Percentiles rank a stretch among this genome's conserved stretches.
Evolutionary conservation across 2,329 filamentous ascomycete genomes (phyloP).

Genomic region (Mycosphaerella arachidis): DNA sequence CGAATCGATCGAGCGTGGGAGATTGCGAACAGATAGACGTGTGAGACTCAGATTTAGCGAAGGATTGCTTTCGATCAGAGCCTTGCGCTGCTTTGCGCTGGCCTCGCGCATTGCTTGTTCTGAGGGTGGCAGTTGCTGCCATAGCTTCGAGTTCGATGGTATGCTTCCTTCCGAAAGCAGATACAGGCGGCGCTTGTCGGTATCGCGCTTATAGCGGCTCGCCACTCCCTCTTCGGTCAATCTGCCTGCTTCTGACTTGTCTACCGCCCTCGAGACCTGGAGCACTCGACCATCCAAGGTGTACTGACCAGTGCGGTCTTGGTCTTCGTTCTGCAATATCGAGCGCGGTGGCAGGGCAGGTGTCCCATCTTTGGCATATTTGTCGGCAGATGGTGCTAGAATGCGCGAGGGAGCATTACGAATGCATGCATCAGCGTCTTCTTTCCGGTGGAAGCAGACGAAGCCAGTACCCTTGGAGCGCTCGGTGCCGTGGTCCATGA

Average conservation of each 20-base stretch:
- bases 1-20: slow-evolving; percentile 75
- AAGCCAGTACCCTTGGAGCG: slow-evolving; percentile 89
- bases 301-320: slow-evolving; percentile 78
- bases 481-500: slow-evolving; percentile 79
- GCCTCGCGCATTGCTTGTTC: slow-evolving; percentile 86
- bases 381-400: slow-evolving; percentile 29
- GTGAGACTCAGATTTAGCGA: slow-evolving; percentile 83
- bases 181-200: slow-evolving; percentile 86
- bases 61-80: slow-evolving; percentile 85
- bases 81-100: slow-evolving; percentile 80
- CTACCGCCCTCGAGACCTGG: slow-evolving; percentile 78
- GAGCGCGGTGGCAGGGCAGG: slow-evolving; percentile 61
- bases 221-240: slow-evolving; percentile 66
- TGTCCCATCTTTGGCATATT: slow-evolving; percentile 24
- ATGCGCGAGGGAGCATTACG: slow-evolving; percentile 63
- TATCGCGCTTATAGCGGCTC: slow-evolving; percentile 63
- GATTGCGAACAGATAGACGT: slow-evolving; percentile 83
- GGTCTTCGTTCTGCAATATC: slow-evolving; percentile 78
- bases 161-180: slow-evolving; percentile 84
- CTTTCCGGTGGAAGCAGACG: slow-evolving; percentile 78
- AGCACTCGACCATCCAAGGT: slow-evolving; percentile 86
- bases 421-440: slow-evolving; percentile 73
- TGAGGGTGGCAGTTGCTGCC: slow-evolving; percentile 67
- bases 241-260: slow-evolving; percentile 71
- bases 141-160: slow-evolving; percentile 69